These are phyloP conservation scores for Amanita pseudoporphyria DNA, from an alignment of 768 basidiomycete species.

Conservation along the genomic window DNA sequence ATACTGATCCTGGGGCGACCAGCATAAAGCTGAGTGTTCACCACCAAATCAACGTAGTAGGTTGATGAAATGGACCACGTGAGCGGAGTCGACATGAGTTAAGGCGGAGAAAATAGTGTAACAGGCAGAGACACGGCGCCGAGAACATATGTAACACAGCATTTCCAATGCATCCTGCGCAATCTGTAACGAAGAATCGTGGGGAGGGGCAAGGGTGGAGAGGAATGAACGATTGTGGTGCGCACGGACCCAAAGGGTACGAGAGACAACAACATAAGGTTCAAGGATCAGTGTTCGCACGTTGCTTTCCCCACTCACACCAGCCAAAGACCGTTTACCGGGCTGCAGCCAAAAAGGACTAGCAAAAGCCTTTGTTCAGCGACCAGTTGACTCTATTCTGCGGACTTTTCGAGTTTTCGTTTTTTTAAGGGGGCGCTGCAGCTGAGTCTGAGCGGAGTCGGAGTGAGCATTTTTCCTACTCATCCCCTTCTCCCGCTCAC, in stretches of 20 bases:
- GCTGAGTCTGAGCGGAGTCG: slow-evolving; percentile 29
- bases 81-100: slow-evolving; percentile 7
- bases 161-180: not conserved
- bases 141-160: slow-evolving; percentile 1
- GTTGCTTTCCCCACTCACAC: slow-evolving; percentile 12
- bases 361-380: not conserved
- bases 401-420: slow-evolving; percentile 6
- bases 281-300: slow-evolving; percentile 15
- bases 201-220: not conserved
- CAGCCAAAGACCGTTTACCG: slow-evolving; percentile 6
- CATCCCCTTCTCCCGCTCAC: slow-evolving; percentile 9
- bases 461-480: slow-evolving; percentile 33
- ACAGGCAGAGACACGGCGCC: not conserved
- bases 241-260: slow-evolving; percentile 4
- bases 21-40: too few relatives aligned
- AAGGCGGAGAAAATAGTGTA: slow-evolving; percentile 1
- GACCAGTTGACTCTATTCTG: not conserved
- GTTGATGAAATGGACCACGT: not conserved
- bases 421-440: slow-evolving; percentile 12
- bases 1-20: too few relatives aligned
- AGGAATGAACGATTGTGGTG: not conserved
- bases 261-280: slow-evolving; percentile 9
- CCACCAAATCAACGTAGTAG: too few relatives aligned
- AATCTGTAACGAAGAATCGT: not conserved
- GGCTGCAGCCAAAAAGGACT: not conserved